Base-by-base conservation (phyloP, 108 stramenopile genomes). In the Cyclostephanos invisitatus region DNA sequence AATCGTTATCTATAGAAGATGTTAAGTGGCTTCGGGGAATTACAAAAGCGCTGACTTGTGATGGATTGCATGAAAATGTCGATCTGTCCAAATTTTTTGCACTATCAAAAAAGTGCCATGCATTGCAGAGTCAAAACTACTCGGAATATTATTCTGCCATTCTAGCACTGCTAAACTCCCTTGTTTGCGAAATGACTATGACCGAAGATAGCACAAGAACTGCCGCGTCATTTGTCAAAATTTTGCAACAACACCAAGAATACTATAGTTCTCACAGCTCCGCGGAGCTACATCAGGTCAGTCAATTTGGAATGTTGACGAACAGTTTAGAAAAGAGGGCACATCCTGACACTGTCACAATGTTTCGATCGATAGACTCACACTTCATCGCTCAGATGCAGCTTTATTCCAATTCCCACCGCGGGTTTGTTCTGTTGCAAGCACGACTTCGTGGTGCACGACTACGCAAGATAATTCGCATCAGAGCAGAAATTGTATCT, bases 121-220 rank as follows among this genome's bases (percentile, higher is more conserved):
- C 58, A 40, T 24, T 57, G 44, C 67, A 68, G 56, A 68, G 67
- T 32, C 67, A 58, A 24, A 68, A 68, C 28, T 68, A 68, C 36
- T 57, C 44, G 55, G 67, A 68, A 28, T 68, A 68, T 27, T 42
- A 58, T 37, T 68, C 56, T 57, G 40, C 67, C 25, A 57, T 68
- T 18, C 40, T 68, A 22, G 36, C 42, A 38, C 8, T 68, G 56
- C 67, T 58, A 1, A 25, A 25, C 25, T 58, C 67, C 37, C 40
- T 55, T 42, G 17, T 68, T 20, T 40, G 60, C n/a, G 60, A 61
- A 61, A 21, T 61, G 38, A 61, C 21, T 21, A 15, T 42, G 18
- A 38, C 2, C 21, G 20, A 7, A 37, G n/a, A 21, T 2, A 18
- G 40, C 36, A 20, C 18, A 40, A 21, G 18, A 14, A 20, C 18